phyloP scores from a whole-genome alignment of 75 land plant species.

The Selaginella moellendorffii region DNA sequence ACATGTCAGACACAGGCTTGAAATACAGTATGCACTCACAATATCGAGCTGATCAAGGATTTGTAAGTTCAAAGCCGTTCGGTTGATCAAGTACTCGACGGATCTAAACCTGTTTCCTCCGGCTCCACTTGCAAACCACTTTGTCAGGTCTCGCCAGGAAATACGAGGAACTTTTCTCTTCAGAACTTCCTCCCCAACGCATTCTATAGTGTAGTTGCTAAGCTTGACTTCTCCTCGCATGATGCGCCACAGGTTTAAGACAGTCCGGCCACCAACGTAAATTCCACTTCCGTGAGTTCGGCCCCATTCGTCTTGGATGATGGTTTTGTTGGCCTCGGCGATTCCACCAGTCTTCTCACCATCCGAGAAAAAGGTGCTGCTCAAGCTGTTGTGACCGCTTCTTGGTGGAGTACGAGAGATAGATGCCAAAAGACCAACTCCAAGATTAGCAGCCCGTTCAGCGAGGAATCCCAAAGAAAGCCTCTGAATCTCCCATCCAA shows the following conservation, averaged over 20 bases:
- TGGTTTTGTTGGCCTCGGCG: slow-evolving; percentile 18
- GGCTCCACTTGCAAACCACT: slow-evolving; percentile 81
- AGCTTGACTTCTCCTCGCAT: slow-evolving; percentile 84
- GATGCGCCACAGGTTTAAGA: slow-evolving; percentile 81
- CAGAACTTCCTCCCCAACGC: slow-evolving; percentile 81
- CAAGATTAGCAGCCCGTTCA: slow-evolving; percentile 71
- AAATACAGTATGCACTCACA: too few relatives aligned
- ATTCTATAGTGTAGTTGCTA: slow-evolving; percentile 69
- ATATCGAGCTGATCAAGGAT: slow-evolving; percentile 82
- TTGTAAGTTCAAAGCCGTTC: slow-evolving; percentile 62
- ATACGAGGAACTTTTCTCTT: slow-evolving; percentile 56
- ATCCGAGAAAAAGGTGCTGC: not conserved
- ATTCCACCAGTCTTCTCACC: not conserved
- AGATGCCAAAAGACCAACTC: slow-evolving; percentile 44
- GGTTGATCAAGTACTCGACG: slow-evolving; percentile 44
- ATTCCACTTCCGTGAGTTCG: slow-evolving; percentile 91
- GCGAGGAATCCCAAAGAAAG: slow-evolving; percentile 77
- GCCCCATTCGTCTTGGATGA: slow-evolving; percentile 93
- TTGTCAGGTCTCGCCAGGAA: slow-evolving; percentile 34
- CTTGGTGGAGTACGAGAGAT: slow-evolving; percentile 61
- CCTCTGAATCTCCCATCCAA: slow-evolving; percentile 98
- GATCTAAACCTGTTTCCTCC: slow-evolving; percentile 42
- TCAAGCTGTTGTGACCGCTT: not conserved
- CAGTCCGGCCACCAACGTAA: slow-evolving; percentile 78
- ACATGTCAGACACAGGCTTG: too few relatives aligned